Evolutionary conservation across 2,329 filamentous ascomycete genomes (phyloP), one percentile per base, ranked within the genome.

Genomic region (Aspergillus neoniger): DNA sequence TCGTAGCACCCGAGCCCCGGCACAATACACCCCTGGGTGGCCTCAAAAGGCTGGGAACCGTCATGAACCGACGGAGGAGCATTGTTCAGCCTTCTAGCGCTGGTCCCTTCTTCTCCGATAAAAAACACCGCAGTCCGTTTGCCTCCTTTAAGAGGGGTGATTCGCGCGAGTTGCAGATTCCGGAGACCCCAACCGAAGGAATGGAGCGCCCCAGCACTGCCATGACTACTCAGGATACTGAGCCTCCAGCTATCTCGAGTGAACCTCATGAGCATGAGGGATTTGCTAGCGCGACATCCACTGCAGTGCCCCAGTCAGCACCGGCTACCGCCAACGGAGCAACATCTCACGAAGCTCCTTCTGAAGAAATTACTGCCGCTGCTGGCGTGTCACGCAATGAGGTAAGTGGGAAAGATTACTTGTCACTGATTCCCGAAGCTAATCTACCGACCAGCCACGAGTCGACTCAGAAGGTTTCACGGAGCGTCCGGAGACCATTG

Each of bases 41-140:
- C 4, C 68, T 81, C 32, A 78, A 77, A 63, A 74, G 79, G 57
- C 70, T 81, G 25, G 79, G 79, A 30, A 81, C 79, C 4, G 79
- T 81, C 19, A 81, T 81, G 78, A 76, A 77, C 48, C 69, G 79
- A 52, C 74, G 79, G 58, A 80, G 80, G 69, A 81, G 78, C 61
- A 68, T 77, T 48, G 73, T 74, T 10, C 66, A 73, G 23, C 70
- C 76, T n/a, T 70, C 74, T 10, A 70, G 69, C 23, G 69, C 69
- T 30, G 66, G 65, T 19, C 51, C 67, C 17, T 60, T 68, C 38
- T 69, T 69, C 23, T 66, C 72, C 30, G 78, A 81, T 47, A 80
- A 77, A 63, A 80, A 79, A 59, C 72, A 73, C 48, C 74, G 77
- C 38, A 74, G 73, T 51, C 77, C 78, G 17, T 81, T 81, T 65